These are phyloP conservation scores for Sodiomyces alkalinus DNA, from an alignment of 2,329 filamentous ascomycete species.

Conservation along the genomic window DNA sequence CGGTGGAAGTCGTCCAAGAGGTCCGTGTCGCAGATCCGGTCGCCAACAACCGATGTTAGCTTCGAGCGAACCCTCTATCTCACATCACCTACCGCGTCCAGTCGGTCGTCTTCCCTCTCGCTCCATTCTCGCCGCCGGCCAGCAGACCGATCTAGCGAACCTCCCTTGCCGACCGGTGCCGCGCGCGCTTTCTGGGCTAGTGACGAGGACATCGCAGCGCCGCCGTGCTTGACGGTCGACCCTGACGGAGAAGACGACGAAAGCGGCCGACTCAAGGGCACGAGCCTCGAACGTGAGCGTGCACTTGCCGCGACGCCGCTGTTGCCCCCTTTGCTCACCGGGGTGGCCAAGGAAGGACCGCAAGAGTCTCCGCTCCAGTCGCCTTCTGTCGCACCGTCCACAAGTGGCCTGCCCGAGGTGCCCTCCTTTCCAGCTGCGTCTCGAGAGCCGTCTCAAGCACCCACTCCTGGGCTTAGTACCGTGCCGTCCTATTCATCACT, in stretches of 20 bases:
- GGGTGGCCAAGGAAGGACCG: slow-evolving; percentile 36
- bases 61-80: slow-evolving; percentile 57
- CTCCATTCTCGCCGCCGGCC: slow-evolving; percentile 32
- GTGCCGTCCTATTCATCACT: slow-evolving; percentile 70
- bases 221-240: slow-evolving; percentile 32
- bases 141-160: slow-evolving; percentile 33
- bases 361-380: slow-evolving; percentile 76
- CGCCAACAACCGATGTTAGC: slow-evolving; percentile 63
- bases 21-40: slow-evolving; percentile 26
- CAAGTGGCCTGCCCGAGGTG: slow-evolving; percentile 20
- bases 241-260: slow-evolving; percentile 37
- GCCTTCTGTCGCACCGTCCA: slow-evolving; percentile 56
- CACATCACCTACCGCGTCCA: slow-evolving; percentile 50
- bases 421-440: slow-evolving; percentile 21
- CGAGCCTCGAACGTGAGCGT: slow-evolving; percentile 41
- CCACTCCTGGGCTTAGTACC: slow-evolving; percentile 38
- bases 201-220: slow-evolving; percentile 34
- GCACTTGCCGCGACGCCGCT: slow-evolving; percentile 64
- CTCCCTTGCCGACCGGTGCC: slow-evolving; percentile 43
- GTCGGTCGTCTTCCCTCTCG: slow-evolving; percentile 66
- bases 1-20: slow-evolving; percentile 33
- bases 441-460: slow-evolving; percentile 29
- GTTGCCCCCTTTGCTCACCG: slow-evolving; percentile 64
- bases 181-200: slow-evolving; percentile 48
- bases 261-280: no score